A percentile compares a stretch with the other conserved stretches of the same genome.
These are phyloP conservation scores for Populus pruinosa DNA, from an alignment of 345 rosid genomes.

Conservation along the genomic window DNA sequence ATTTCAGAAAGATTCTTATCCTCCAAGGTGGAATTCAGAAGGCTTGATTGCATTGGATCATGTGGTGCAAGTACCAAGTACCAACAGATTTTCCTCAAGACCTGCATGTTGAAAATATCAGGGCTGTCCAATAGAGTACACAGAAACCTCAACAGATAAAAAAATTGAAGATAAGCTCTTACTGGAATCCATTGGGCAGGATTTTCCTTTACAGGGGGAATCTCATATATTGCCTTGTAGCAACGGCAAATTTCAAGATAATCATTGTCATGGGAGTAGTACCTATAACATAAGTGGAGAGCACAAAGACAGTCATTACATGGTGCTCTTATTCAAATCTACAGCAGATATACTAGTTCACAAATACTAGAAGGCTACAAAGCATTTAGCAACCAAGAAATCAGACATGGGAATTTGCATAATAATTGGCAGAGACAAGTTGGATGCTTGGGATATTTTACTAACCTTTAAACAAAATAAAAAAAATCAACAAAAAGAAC, in stretches of 20 bases:
- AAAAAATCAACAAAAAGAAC: neutral
- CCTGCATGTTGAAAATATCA: conserved; percentile 27
- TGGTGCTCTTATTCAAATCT: neutral
- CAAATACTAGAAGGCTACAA: neutral
- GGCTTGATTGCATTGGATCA: conserved; percentile 80
- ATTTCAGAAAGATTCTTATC: conserved; percentile 78
- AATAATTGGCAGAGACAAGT: neutral
- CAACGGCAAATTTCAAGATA: conserved; percentile 89
- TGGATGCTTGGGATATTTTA: neutral
- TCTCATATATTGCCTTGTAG: conserved; percentile 92
- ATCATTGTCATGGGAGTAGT: conserved; percentile 72
- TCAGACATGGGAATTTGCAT: neutral
- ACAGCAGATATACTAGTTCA: neutral
- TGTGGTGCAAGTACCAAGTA: conserved; percentile 69
- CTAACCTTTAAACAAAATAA: neutral
- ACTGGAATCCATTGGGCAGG: conserved; percentile 81
- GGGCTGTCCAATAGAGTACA: neutral
- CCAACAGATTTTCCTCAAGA: conserved; percentile 84
- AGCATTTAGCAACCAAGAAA: neutral
- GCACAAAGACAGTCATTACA: neutral
- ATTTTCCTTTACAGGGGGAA: conserved; percentile 74
- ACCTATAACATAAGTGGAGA: conserved; percentile 43
- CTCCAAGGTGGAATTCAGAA: conserved; percentile 71
- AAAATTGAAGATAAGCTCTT: conserved; percentile 13
- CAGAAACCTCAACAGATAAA: neutral